phyloP scores from a whole-genome alignment of 768 basidiomycete genomes.

The Termitomyces sp. region DNA sequence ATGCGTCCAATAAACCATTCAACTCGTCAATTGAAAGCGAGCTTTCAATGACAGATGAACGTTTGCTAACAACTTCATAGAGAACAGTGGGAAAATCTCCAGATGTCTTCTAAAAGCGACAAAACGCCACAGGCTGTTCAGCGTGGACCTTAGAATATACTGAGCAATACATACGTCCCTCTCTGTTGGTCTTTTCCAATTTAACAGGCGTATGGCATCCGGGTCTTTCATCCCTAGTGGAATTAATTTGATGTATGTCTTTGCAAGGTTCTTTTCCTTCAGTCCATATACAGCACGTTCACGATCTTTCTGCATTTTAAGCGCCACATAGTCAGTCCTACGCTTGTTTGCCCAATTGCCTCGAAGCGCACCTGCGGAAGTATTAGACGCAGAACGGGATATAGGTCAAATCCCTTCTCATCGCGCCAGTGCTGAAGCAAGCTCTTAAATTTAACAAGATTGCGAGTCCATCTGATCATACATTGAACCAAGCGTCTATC shows the following conservation, averaged over 20 bases:
- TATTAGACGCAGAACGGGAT: slow-evolving; percentile 83
- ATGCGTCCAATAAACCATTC: slow-evolving; percentile 74
- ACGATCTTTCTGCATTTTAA: slow-evolving; percentile 72
- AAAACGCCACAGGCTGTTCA: neutral
- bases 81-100: slow-evolving; percentile 89
- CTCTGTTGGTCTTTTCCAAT: slow-evolving; percentile 86
- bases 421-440: slow-evolving; percentile 71
- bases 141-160: neutral
- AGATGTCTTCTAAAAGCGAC: slow-evolving; percentile 47
- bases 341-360: neutral
- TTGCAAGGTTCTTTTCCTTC: slow-evolving; percentile 93
- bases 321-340: slow-evolving; percentile 1
- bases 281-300: slow-evolving; percentile 90
- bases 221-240: slow-evolving; percentile 75
- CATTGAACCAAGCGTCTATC: slow-evolving; percentile 75
- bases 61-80: slow-evolving; percentile 80
- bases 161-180: slow-evolving; percentile 36
- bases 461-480: slow-evolving; percentile 30
- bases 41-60: slow-evolving; percentile 74
- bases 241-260: slow-evolving; percentile 86
- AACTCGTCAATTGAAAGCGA: slow-evolving; percentile 76
- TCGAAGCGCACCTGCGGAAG: slow-evolving; percentile 68
- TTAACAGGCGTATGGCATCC: slow-evolving; percentile 74
- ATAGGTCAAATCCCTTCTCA: slow-evolving; percentile 82
- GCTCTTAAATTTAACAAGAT: slow-evolving; percentile 6